Evolutionary conservation across 2,329 filamentous ascomycete genomes (phyloP).

Genomic region (Exophiala dermatitidis): DNA sequence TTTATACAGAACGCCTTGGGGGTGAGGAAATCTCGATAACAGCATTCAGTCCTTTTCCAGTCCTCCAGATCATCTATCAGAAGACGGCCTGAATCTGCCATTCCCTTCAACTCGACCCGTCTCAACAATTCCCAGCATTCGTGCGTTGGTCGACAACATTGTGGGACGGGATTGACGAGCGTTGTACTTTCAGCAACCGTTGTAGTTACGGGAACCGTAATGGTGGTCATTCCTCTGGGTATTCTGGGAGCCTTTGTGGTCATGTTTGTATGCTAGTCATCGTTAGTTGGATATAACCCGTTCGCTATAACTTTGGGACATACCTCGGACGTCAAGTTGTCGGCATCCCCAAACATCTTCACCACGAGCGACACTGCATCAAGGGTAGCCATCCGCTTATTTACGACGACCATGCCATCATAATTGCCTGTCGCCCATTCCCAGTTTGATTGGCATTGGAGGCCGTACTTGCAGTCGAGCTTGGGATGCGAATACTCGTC

Average conservation of each 20-base stretch:
- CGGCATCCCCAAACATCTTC: neutral
- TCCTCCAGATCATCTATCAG: conserved; percentile 7
- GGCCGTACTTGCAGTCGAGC: neutral
- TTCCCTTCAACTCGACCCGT: neutral
- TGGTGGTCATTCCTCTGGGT: no score
- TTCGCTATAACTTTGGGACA: no score
- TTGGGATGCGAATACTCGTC: neutral
- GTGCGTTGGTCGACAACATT: conserved; percentile 4
- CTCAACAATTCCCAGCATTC: conserved; percentile 2
- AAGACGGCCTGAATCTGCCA: neutral
- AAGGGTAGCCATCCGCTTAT: neutral
- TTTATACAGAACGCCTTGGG: neutral
- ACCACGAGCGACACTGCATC: neutral
- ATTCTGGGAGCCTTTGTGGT: neutral
- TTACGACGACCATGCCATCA: neutral
- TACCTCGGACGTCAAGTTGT: neutral
- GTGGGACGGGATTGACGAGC: no score
- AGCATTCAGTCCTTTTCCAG: conserved; percentile 7
- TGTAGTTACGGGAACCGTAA: no score
- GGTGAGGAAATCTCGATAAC: neutral
- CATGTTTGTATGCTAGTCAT: neutral
- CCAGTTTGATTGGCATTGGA: conserved; percentile 1
- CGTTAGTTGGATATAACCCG: no score
- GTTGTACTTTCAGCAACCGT: no score
- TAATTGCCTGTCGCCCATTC: conserved; percentile 2